Evolutionary conservation across 202 grass and related monocot species (phyloP).

Genomic region (Saccharum hybrid): DNA sequence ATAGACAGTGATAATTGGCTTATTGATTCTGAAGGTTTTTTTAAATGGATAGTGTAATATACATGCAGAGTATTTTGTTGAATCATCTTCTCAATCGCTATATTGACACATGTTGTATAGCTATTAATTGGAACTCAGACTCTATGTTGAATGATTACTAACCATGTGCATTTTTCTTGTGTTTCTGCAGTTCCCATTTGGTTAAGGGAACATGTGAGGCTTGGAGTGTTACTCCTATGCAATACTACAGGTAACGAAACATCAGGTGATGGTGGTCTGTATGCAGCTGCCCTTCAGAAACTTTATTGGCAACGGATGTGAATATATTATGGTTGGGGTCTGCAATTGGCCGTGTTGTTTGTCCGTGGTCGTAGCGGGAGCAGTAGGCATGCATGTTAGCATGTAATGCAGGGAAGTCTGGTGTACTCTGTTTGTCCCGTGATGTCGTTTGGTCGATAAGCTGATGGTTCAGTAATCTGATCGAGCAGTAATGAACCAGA

Average conservation of each 20-base stretch:
- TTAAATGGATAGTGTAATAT: background rate
- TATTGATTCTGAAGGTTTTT: background rate
- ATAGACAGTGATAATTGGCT: background rate
- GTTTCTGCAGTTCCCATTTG: conserved; percentile 13
- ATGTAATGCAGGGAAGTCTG: background rate
- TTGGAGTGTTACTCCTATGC: background rate
- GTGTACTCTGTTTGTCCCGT: background rate
- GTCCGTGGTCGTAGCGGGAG: background rate
- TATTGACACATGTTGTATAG: background rate
- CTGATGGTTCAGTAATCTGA: background rate
- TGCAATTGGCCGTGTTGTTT: background rate
- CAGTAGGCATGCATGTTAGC: background rate
- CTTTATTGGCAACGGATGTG: too few species aligned
- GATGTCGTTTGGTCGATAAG: background rate
- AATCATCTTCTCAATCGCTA: background rate
- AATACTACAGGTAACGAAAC: background rate
- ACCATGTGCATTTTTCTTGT: background rate
- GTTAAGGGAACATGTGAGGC: background rate
- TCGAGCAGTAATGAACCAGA: background rate
- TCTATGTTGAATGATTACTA: background rate
- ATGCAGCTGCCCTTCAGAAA: background rate
- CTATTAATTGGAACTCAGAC: background rate
- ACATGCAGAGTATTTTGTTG: background rate
- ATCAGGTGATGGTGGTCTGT: background rate
- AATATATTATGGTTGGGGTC: background rate